Evolutionary conservation across 805 yeast species (phyloP), one percentile per base, ranked within the genome.

Genomic region (Metschnikowia reukaufii): DNA sequence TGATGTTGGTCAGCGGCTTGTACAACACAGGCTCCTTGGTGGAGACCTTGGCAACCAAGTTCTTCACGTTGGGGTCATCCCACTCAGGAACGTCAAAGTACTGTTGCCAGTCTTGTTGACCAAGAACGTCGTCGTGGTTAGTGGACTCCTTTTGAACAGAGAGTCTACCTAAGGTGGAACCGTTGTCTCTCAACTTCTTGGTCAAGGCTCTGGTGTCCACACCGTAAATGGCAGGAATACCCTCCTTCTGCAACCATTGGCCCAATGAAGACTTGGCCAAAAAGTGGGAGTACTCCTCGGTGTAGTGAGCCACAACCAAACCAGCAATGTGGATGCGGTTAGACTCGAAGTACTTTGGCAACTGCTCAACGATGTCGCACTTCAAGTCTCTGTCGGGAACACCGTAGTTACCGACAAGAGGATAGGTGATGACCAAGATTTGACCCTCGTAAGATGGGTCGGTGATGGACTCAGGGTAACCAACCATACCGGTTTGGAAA

Each of bases 401-500:
- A 82, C 99, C 99, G 70, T 94, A 94, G 77, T 94, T 94, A 67
- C 99, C 99, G 42, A 94, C 96, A 60, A 94, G 77, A 21, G 99
- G 99, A 69, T 84, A 94, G 45, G 99, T 94, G 70, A 94, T 87
- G 54, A 94, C 97, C 66, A 94, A 75, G 63, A 94, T 92, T 73
- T 94, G 99, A 54, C 99, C 99, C 65, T 88, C 91, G 71, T 94
- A 94, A 37, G 98, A 94, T 51, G 99, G 99, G 72, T 94, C 99
- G 34, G 99, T 90, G 68, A 94, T 82, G 44, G 97, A 84, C 72
- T 94, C 99, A 35, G 98, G 99, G 68, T 94, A 94, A 52, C 99
- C 99, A 59, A 94, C 98, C 97, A 94, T 91, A 76, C 99, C 98
- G 54, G 99, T 94, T 73, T 95, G 98, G 82, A 94, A 94, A 51